Conservation (phyloP, 768 basidiomycete genomes). For the Lactarius evosmus region DNA sequence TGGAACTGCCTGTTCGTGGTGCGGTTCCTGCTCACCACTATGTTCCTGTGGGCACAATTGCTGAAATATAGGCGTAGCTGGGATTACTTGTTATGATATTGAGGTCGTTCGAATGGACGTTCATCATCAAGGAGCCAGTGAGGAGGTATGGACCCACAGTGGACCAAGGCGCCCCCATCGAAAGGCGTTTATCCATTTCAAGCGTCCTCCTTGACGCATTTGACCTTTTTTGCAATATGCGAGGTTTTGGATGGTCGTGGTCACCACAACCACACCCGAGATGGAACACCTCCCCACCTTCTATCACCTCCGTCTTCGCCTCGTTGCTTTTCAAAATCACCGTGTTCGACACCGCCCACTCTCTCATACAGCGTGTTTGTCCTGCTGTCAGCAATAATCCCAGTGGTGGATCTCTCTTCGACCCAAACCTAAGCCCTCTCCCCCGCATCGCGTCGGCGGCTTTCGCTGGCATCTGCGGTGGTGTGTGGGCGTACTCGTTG, state of each 20-base stretch:
- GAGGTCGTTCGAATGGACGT: not conserved
- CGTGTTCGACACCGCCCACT: constrained; percentile 8
- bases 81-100: not conserved
- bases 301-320: not conserved
- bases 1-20: constrained; percentile 14
- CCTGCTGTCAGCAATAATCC: constrained; percentile 3
- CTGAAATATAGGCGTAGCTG: not conserved
- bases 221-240: constrained; percentile 14
- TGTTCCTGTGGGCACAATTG: not conserved
- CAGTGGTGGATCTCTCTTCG: constrained; percentile 1
- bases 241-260: constrained; percentile 10
- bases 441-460: constrained; percentile 1
- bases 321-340: not conserved
- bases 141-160: too few relatives aligned
- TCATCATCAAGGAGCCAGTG: too few relatives aligned
- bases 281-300: not conserved
- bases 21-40: not conserved
- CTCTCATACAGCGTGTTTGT: constrained; percentile 1
- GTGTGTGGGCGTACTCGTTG: constrained; percentile 14
- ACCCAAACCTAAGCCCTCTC: not conserved
- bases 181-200: not conserved
- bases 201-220: constrained; percentile 15
- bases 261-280: constrained; percentile 4
- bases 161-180: not conserved
- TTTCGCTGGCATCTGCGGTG: constrained; percentile 14